Evolutionary conservation across 2,329 filamentous ascomycete species (phyloP).

Genomic region (Fusarium goolgardi): DNA sequence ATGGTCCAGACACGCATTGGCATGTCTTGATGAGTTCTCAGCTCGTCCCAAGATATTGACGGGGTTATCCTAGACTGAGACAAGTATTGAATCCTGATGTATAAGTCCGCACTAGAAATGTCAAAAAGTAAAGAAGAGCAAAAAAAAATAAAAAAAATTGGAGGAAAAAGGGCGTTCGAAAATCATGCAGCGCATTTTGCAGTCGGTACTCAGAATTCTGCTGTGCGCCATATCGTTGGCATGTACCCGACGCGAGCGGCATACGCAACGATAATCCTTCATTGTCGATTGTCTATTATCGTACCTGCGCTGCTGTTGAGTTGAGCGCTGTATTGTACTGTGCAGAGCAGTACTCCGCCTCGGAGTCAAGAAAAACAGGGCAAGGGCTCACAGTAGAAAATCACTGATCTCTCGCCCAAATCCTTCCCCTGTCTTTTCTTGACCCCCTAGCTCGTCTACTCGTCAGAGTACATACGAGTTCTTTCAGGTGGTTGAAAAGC

Average conservation of each 20-base stretch:
- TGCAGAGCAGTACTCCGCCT: background rate
- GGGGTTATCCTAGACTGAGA: constrained; percentile 14
- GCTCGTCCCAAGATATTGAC: background rate
- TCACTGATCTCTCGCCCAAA: background rate
- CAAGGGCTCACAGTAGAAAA: background rate
- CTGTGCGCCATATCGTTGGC: constrained; percentile 15
- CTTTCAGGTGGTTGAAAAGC: constrained; percentile 35
- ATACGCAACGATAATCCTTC: constrained; percentile 1
- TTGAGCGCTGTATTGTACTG: background rate
- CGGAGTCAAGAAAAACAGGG: background rate
- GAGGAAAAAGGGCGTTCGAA: background rate
- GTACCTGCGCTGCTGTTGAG: background rate
- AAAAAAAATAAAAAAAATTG: too few relatives aligned
- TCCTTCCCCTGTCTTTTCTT: background rate
- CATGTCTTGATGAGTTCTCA: constrained; percentile 5
- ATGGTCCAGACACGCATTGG: constrained; percentile 22
- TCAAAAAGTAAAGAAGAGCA: background rate
- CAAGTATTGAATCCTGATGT: background rate
- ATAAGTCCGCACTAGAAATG: background rate
- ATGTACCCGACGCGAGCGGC: constrained; percentile 20
- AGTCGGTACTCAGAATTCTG: constrained; percentile 11
- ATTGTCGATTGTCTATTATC: constrained; percentile 9
- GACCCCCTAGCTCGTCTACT: background rate
- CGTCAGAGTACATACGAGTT: constrained; percentile 2
- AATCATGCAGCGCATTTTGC: constrained; percentile 26